These are phyloP conservation scores for Saccharomyces hybrid DNA, from an alignment of 1,139 yeast species.

Conservation along the genomic window DNA sequence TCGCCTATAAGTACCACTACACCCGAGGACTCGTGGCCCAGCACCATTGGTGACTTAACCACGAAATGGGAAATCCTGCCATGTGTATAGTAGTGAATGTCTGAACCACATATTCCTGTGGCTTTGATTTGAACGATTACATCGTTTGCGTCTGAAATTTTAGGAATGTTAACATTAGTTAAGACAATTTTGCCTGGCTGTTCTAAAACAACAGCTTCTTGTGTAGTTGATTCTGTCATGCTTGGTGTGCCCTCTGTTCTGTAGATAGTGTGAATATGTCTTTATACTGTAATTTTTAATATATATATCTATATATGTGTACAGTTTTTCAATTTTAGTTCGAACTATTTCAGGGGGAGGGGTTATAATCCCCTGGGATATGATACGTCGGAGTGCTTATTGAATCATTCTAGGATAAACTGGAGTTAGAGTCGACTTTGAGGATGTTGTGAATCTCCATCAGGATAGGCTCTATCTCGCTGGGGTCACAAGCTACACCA, in stretches of 20 bases:
- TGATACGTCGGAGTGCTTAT: background rate
- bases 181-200: constrained; percentile 55
- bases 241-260: background rate
- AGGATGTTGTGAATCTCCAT: constrained; percentile 25
- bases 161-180: background rate
- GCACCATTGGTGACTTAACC: constrained; percentile 40
- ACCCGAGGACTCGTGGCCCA: background rate
- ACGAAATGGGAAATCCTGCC: constrained; percentile 69
- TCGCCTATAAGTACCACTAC: background rate
- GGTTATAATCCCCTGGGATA: background rate
- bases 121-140: constrained; percentile 34
- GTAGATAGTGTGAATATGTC: background rate
- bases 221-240: constrained; percentile 3
- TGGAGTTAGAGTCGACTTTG: constrained; percentile 11
- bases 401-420: background rate
- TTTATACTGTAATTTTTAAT: background rate
- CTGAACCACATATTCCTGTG: constrained; percentile 84
- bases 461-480: constrained; percentile 23
- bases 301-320: background rate
- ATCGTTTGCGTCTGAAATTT: background rate
- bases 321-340: background rate
- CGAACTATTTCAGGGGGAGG: background rate
- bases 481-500: constrained; percentile 29
- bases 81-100: constrained; percentile 71
- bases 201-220: constrained; percentile 51